A percentile compares a stretch with the other conserved stretches of the same genome.
Evolutionary conservation across 495 filamentous ascomycete species (phyloP).

Genomic region (Paragyromitra xinjiangensis): DNA sequence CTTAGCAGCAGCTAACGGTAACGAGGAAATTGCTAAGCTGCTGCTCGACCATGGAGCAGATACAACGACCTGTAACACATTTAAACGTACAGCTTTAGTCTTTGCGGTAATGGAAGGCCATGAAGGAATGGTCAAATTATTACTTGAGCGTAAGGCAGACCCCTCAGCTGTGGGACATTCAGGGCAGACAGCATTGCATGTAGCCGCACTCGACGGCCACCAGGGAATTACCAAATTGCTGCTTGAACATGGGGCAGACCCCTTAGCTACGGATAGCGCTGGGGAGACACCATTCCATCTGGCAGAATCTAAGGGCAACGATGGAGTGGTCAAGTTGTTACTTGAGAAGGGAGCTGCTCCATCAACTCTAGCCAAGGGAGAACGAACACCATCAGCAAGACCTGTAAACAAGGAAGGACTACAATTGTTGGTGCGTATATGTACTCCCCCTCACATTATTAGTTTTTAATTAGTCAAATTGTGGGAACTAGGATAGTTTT

Average conservation of each 20-base stretch:
- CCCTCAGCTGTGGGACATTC: no score
- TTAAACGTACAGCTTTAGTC: not conserved
- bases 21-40: slow-evolving; percentile 61
- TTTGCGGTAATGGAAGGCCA: slow-evolving; percentile 7
- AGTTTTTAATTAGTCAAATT: not conserved
- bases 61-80: not conserved
- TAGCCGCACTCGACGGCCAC: not conserved
- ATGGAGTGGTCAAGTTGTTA: not conserved
- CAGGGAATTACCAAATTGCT: not conserved
- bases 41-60: slow-evolving; percentile 58
- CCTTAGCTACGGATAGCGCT: not conserved
- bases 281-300: not conserved
- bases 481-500: not conserved
- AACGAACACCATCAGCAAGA: not conserved
- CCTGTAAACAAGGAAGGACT: not conserved
- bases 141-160: not conserved
- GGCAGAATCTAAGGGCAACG: not conserved
- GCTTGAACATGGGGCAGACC: not conserved
- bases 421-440: not conserved
- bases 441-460: not conserved
- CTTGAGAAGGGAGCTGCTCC: not conserved
- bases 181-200: not conserved
- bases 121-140: slow-evolving; percentile 1
- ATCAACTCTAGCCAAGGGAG: not conserved
- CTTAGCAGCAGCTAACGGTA: slow-evolving; percentile 66